Percentiles rank a stretch among this genome's conserved stretches.
Conservation (phyloP, 148 eudicot species). For the Spergularia bocconei region DNA sequence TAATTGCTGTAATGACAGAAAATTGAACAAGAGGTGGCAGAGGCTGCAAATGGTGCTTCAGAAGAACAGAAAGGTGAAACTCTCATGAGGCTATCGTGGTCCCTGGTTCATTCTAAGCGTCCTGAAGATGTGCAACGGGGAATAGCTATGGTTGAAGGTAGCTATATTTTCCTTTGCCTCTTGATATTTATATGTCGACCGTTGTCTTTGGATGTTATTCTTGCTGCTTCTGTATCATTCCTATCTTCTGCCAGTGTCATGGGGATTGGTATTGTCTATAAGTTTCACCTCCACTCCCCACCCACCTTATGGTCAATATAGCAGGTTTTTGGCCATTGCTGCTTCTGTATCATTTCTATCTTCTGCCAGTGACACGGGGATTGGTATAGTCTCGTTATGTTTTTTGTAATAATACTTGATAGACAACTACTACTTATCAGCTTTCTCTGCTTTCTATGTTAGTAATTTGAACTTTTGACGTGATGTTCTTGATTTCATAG, state of each 20-base stretch:
- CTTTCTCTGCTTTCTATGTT: not conserved
- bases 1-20: conserved; percentile 32
- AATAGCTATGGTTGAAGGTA: conserved; percentile 95
- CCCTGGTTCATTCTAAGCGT: conserved; percentile 70
- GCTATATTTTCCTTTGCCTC: not conserved
- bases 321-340: not conserved
- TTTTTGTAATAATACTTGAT: not conserved
- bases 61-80: conserved; percentile 55
- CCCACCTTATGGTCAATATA: not conserved
- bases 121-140: conserved; percentile 85
- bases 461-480: not conserved
- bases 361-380: not conserved
- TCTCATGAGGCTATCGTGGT: conserved; percentile 84
- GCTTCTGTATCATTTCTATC: not conserved
- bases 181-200: not conserved
- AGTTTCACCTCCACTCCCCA: not conserved
- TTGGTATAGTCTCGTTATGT: not conserved
- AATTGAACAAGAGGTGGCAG: conserved; percentile 75
- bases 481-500: not conserved
- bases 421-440: not conserved
- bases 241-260: not conserved
- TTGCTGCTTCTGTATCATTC: not conserved
- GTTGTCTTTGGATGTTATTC: not conserved
- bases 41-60: conserved; percentile 48
- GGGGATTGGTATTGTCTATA: not conserved